Percentiles rank a stretch among this genome's conserved stretches.
These are phyloP conservation scores for Rauvolfia tetraphylla DNA, from an alignment of 257 asterid species.

Conservation along the genomic window DNA sequence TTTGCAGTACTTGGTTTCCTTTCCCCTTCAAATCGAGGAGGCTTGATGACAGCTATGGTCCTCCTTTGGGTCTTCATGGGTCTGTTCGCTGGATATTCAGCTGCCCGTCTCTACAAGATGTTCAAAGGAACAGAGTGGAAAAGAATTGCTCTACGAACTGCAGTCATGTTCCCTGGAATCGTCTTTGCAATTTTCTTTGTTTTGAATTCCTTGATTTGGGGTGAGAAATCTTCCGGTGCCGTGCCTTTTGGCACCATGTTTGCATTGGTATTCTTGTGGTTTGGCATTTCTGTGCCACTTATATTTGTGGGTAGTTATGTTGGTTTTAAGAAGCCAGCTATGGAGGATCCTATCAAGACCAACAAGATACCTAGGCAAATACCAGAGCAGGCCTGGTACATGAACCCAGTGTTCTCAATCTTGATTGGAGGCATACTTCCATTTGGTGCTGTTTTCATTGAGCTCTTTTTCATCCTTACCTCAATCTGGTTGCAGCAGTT, in stretches of 20 bases:
- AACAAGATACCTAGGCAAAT: slow-evolving; percentile 86
- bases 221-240: slow-evolving; percentile 84
- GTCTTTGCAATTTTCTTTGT: slow-evolving; percentile 61
- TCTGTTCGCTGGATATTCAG: slow-evolving; percentile 74
- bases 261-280: slow-evolving; percentile 74
- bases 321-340: slow-evolving; percentile 72
- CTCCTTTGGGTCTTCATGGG: slow-evolving; percentile 96
- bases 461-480: slow-evolving; percentile 84
- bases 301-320: slow-evolving; percentile 81
- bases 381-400: slow-evolving; percentile 87
- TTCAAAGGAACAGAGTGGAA: slow-evolving; percentile 92
- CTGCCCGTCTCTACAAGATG: slow-evolving; percentile 85
- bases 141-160: slow-evolving; percentile 70
- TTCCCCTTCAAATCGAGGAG: slow-evolving; percentile 91
- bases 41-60: slow-evolving; percentile 88
- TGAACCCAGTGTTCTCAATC: slow-evolving; percentile 76
- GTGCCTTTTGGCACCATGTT: slow-evolving; percentile 92
- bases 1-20: slow-evolving; percentile 83
- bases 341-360: slow-evolving; percentile 88
- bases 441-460: slow-evolving; percentile 88
- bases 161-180: slow-evolving; percentile 72
- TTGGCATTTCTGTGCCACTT: slow-evolving; percentile 80
- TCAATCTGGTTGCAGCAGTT: slow-evolving; percentile 92
- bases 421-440: slow-evolving; percentile 90
- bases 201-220: slow-evolving; percentile 83